Evolutionary conservation across 441 rosid genomes (phyloP).

Genomic region (Adansonia grandidieri): DNA sequence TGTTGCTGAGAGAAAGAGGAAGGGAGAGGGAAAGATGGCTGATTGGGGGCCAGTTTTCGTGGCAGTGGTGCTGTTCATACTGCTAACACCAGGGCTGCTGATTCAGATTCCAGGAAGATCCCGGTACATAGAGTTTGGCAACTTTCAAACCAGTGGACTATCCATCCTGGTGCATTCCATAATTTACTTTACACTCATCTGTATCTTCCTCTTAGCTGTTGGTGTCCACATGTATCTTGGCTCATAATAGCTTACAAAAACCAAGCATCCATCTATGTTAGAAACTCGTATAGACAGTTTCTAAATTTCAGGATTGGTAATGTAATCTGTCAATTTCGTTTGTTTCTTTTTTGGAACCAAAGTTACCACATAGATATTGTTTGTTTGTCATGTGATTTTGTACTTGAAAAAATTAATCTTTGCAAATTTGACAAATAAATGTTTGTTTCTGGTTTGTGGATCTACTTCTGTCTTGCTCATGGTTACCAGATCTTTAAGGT

Average conservation of each 20-base stretch:
- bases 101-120: constrained; percentile 74
- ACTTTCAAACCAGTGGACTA: constrained; percentile 88
- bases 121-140: constrained; percentile 72
- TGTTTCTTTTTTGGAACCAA: neutral
- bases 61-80: constrained; percentile 67
- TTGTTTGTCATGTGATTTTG: neutral
- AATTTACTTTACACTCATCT: constrained; percentile 76
- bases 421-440: neutral
- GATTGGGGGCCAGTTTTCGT: constrained; percentile 84
- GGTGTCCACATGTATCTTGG: constrained; percentile 77
- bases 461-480: neutral
- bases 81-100: constrained; percentile 83
- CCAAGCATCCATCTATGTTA: neutral
- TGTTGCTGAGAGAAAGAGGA: neutral
- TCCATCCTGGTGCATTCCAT: constrained; percentile 83
- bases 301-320: neutral
- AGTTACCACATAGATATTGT: neutral
- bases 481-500: constrained; percentile 8
- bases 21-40: constrained; percentile 40
- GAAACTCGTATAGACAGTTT: neutral
- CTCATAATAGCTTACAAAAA: constrained; percentile 23
- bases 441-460: constrained; percentile 10
- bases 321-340: neutral
- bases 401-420: neutral
- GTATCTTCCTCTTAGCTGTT: constrained; percentile 82